Base-by-base conservation (phyloP, 148 eudicot species). In the Vaccinium darrowii region DNA sequence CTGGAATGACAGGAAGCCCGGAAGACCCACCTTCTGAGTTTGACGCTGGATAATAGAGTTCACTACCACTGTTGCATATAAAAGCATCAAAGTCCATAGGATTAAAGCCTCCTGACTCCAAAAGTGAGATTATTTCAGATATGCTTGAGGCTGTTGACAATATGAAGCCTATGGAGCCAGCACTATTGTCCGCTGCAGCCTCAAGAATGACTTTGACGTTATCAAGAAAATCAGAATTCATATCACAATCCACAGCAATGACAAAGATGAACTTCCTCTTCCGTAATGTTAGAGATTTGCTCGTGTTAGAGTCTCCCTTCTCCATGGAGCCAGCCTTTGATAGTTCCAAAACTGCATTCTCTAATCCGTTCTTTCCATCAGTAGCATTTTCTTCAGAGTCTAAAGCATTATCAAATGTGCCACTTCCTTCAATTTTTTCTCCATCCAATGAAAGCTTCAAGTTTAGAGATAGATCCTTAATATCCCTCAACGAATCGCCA, bases 61-160 rank as follows among this genome's bases (percentile, higher is more conserved):
- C 96, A 82, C 95, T 94, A 16, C 98, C 98, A 80, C 98, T 95
- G 50, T 90, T 95, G 92, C 98, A 94, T 60, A 95, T 90, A 82
- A 90, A 95, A 80, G 98, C 98, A 92, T 95, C 98, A 86, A 95
- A 95, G 86, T 94, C 98, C 77, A 85, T 88, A 54, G 93, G 91
- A 83, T 67, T 93, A 84, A 94, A 60, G 23, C 93, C 93, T 80
- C 88, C 92, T 21, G 94, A 91, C 51, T 84, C 58, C 89, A 95
- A 85, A 86, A 90, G 90, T 36, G 94, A 88, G 84, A 87, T 91
- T 62, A 91, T 81, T 80, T 95, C 98, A 1, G 93, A 78, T 88
- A 95, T 90, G 60, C 92, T 90, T 54, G 90, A 95, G 75, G 98
- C 92, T 36, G 98, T 93, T 52, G 95, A 91, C 84, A 95, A 75